phyloP scores from a whole-genome alignment of 495 filamentous ascomycete species.

The Neurospora sp. region DNA sequence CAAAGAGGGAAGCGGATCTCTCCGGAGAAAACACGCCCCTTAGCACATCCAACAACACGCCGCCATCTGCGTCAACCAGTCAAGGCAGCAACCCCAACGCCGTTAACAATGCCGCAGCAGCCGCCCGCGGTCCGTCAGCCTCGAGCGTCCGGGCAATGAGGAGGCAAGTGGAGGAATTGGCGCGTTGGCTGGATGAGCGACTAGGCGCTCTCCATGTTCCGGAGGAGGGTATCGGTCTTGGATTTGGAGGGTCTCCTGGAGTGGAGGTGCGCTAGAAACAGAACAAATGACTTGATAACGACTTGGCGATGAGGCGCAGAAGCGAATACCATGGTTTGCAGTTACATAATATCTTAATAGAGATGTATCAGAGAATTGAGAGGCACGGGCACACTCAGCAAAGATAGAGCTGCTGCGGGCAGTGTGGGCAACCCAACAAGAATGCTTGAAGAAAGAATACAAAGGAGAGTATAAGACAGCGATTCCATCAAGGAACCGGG shows the following conservation, averaged over 20 bases:
- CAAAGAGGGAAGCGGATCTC: background rate
- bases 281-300: background rate
- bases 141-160: conserved; percentile 28
- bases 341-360: background rate
- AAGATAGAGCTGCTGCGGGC: background rate
- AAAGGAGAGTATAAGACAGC: background rate
- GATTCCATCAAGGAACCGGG: background rate
- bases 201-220: conserved; percentile 31
- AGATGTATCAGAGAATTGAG: background rate
- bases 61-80: conserved; percentile 18
- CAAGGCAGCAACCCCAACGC: conserved; percentile 6
- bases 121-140: conserved; percentile 15
- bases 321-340: background rate
- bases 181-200: conserved; percentile 34
- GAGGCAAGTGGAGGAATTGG: conserved; percentile 38
- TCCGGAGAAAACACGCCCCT: background rate
- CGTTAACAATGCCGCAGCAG: background rate
- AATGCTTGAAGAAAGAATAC: background rate
- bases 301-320: background rate
- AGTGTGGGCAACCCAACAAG: background rate
- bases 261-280: background rate
- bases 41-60: background rate
- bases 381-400: background rate
- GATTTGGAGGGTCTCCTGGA: background rate
- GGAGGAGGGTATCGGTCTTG: conserved; percentile 31